A percentile compares a stretch with the other conserved stretches of the same genome.
phyloP scores from a whole-genome alignment of 2,329 filamentous ascomycete species.

The Talaromyces sp. region DNA sequence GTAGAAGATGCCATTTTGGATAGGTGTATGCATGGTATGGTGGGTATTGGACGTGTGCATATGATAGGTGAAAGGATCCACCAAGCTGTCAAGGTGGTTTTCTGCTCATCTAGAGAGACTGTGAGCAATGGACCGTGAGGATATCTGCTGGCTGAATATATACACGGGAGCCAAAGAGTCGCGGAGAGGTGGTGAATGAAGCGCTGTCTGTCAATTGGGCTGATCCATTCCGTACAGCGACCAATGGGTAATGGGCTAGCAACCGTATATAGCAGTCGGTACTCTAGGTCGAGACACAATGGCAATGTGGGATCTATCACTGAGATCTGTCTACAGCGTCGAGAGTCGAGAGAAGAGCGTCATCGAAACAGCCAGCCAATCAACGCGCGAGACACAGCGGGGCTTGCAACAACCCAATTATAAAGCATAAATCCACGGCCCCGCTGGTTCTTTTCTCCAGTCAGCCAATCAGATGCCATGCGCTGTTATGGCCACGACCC shows the following conservation, averaged over 20 bases:
- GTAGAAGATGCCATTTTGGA: neutral
- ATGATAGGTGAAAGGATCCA: neutral
- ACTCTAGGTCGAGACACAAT: neutral
- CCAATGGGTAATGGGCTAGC: neutral
- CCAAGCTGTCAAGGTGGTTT: neutral
- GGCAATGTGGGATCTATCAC: neutral
- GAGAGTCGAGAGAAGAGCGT: conserved; percentile 19
- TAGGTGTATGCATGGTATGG: conserved; percentile 9
- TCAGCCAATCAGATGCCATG: neutral
- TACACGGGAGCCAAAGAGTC: neutral
- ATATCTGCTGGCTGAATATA: neutral
- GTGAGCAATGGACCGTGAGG: neutral
- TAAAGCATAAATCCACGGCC: neutral
- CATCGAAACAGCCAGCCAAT: conserved; percentile 4
- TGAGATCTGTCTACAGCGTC: neutral
- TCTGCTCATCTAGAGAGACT: neutral
- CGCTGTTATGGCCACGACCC: neutral
- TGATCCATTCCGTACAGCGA: neutral
- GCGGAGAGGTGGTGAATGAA: neutral
- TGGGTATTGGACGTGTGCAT: neutral
- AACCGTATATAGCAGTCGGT: neutral
- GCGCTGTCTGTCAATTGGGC: neutral
- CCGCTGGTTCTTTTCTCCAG: conserved; percentile 5
- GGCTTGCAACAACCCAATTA: conserved; percentile 5
- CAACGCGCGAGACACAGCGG: neutral